These are phyloP conservation scores for Fremontodendron californicum DNA, from an alignment of 345 rosid genomes.

Conservation along the genomic window DNA sequence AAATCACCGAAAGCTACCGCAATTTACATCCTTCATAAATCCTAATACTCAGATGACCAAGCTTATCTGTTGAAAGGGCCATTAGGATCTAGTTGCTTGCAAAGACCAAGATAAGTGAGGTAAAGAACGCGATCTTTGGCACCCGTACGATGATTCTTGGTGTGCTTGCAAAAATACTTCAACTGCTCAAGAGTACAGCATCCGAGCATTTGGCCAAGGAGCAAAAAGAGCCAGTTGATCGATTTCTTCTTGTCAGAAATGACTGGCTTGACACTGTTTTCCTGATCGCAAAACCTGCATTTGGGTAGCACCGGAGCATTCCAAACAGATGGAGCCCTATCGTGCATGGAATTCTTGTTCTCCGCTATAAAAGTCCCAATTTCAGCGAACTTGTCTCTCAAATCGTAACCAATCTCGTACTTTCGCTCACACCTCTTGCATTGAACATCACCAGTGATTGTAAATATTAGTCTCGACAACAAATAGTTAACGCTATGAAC, in stretches of 20 bases:
- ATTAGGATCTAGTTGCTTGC: conserved; percentile 63
- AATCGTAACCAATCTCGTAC: conserved; percentile 43
- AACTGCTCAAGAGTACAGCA: conserved; percentile 68
- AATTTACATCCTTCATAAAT: not conserved
- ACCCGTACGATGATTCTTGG: conserved; percentile 69
- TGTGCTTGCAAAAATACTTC: conserved; percentile 85
- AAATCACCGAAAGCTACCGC: not conserved
- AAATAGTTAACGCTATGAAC: conserved; percentile 42
- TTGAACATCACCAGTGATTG: conserved; percentile 48
- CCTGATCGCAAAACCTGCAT: conserved; percentile 51
- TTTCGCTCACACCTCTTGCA: conserved; percentile 63
- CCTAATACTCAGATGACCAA: not conserved
- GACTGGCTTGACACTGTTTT: conserved; percentile 54
- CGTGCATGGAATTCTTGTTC: conserved; percentile 42
- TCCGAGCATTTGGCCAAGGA: conserved; percentile 67
- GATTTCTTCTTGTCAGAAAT: conserved; percentile 43
- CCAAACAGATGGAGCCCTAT: conserved; percentile 68
- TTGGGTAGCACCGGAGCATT: conserved; percentile 36
- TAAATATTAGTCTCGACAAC: conserved; percentile 27
- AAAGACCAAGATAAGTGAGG: conserved; percentile 53
- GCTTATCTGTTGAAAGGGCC: conserved; percentile 38
- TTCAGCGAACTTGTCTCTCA: conserved; percentile 47
- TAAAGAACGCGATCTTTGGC: conserved; percentile 81
- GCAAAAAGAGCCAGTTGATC: conserved; percentile 85
- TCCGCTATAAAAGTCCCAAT: conserved; percentile 30